A percentile compares a stretch with the other conserved stretches of the same genome.
Evolutionary conservation across 2,329 filamentous ascomycete species (phyloP).

Genomic region (Alternaria longipes): DNA sequence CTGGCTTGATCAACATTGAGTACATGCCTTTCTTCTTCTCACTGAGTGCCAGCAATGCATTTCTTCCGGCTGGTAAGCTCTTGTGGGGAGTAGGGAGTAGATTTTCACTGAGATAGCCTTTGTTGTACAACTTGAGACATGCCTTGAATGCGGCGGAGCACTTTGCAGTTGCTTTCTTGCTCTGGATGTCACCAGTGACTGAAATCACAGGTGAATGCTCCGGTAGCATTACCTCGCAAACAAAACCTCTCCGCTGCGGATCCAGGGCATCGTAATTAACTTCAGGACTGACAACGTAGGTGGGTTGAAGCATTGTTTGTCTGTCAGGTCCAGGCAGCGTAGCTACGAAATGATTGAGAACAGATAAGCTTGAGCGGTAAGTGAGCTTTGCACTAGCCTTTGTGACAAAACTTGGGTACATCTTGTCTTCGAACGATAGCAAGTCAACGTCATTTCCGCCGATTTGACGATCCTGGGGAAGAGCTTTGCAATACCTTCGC

Average conservation of each 20-base stretch:
- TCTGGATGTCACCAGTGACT: slow-evolving; percentile 68
- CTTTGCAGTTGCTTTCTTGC: slow-evolving; percentile 80
- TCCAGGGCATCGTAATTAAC: slow-evolving; percentile 16
- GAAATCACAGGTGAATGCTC: slow-evolving; percentile 75
- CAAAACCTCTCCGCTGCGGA: slow-evolving; percentile 30
- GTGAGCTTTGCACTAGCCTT: slow-evolving; percentile 80
- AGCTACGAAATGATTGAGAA: slow-evolving; percentile 77
- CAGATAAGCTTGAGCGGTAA: slow-evolving; percentile 74
- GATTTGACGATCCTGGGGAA: slow-evolving; percentile 79
- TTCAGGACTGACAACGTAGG: slow-evolving; percentile 65
- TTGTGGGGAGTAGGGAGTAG: slow-evolving; percentile 78
- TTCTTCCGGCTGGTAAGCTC: slow-evolving; percentile 81
- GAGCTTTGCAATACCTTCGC: slow-evolving; percentile 75
- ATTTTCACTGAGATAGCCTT: slow-evolving; percentile 74
- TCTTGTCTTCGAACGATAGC: slow-evolving; percentile 60
- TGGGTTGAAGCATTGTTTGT: slow-evolving; percentile 59
- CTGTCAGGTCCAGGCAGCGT: slow-evolving; percentile 67
- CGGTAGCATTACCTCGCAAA: slow-evolving; percentile 83
- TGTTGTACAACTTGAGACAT: slow-evolving; percentile 73
- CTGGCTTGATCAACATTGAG: slow-evolving; percentile 79
- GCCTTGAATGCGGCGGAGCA: slow-evolving; percentile 88
- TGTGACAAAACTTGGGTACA: slow-evolving; percentile 65
- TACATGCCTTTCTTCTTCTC: slow-evolving; percentile 79
- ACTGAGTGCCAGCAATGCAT: slow-evolving; percentile 83
- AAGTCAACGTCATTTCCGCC: slow-evolving; percentile 66